These are phyloP conservation scores for Myxozyma sirexii DNA, from an alignment of 805 yeast genomes.

Conservation along the genomic window DNA sequence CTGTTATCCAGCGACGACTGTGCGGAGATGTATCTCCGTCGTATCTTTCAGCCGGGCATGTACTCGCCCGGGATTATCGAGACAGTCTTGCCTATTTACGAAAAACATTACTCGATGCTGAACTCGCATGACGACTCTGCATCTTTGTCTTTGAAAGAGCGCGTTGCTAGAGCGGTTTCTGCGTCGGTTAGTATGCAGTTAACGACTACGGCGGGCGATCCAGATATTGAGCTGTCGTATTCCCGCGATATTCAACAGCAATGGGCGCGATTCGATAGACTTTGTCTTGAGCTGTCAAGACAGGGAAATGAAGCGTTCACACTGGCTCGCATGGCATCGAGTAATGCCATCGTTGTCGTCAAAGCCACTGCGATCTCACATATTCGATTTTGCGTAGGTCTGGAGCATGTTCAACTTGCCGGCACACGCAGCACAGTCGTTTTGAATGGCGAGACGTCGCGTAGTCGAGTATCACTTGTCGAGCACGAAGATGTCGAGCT, in stretches of 20 bases:
- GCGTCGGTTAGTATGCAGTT: slow-evolving; percentile 37
- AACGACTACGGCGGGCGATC: not conserved
- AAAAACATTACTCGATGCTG: slow-evolving; percentile 47
- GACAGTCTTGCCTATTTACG: slow-evolving; percentile 57
- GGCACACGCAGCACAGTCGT: slow-evolving; percentile 31
- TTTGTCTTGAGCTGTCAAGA: slow-evolving; percentile 71
- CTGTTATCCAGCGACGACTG: slow-evolving; percentile 39
- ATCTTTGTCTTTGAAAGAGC: slow-evolving; percentile 42
- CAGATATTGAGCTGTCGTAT: slow-evolving; percentile 42
- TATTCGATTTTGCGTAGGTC: slow-evolving; percentile 42
- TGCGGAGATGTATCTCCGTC: slow-evolving; percentile 44
- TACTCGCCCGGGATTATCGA: slow-evolving; percentile 54
- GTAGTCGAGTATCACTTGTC: not conserved
- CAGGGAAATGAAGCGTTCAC: slow-evolving; percentile 63
- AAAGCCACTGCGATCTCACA: slow-evolving; percentile 46
- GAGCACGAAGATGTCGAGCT: slow-evolving; percentile 33
- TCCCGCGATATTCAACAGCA: slow-evolving; percentile 50
- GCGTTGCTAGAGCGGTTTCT: slow-evolving; percentile 43
- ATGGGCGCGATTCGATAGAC: slow-evolving; percentile 69
- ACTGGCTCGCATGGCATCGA: slow-evolving; percentile 46
- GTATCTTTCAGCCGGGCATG: slow-evolving; percentile 54
- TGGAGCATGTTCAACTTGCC: slow-evolving; percentile 41
- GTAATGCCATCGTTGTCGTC: slow-evolving; percentile 42
- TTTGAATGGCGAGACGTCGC: not conserved
- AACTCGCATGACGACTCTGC: slow-evolving; percentile 36